phyloP scores from a whole-genome alignment of 164 flowering plant genomes.

The Taxillus chinensis region DNA sequence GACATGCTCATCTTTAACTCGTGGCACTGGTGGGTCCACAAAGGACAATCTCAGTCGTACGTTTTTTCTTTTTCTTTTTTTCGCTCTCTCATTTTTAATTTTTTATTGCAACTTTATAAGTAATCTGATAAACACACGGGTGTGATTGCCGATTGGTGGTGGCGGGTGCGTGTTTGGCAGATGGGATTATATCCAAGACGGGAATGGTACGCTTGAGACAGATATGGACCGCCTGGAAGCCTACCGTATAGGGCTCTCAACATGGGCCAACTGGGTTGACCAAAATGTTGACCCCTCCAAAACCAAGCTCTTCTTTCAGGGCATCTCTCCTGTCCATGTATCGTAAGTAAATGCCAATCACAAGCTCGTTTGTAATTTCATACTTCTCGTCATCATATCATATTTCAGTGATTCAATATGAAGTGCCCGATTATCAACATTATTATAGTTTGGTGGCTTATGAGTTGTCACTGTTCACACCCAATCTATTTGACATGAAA shows the following conservation, averaged over 20 bases:
- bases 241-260: conserved; percentile 51
- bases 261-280: conserved; percentile 87
- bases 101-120: too few species aligned
- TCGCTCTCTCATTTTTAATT: neutral
- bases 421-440: too few species aligned
- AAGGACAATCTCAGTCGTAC: conserved; percentile 58
- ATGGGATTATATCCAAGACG: conserved; percentile 67
- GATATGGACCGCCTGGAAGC: conserved; percentile 79
- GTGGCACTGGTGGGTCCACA: conserved; percentile 98
- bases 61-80: neutral
- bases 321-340: conserved; percentile 81
- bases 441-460: too few species aligned
- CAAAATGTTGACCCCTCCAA: conserved; percentile 38
- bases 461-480: too few species aligned
- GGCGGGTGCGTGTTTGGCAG: conserved; percentile 21
- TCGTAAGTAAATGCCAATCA: conserved; percentile 27
- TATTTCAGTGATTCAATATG: too few species aligned
- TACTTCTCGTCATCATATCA: too few species aligned
- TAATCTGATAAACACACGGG: too few species aligned
- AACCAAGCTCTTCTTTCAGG: conserved; percentile 82
- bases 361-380: neutral
- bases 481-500: too few species aligned
- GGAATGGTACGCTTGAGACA: conserved; percentile 19
- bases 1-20: conserved; percentile 71
- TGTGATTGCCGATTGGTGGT: neutral